These are phyloP conservation scores for Collybiopsis luxurians DNA, from an alignment of 768 basidiomycete genomes.

Conservation along the genomic window DNA sequence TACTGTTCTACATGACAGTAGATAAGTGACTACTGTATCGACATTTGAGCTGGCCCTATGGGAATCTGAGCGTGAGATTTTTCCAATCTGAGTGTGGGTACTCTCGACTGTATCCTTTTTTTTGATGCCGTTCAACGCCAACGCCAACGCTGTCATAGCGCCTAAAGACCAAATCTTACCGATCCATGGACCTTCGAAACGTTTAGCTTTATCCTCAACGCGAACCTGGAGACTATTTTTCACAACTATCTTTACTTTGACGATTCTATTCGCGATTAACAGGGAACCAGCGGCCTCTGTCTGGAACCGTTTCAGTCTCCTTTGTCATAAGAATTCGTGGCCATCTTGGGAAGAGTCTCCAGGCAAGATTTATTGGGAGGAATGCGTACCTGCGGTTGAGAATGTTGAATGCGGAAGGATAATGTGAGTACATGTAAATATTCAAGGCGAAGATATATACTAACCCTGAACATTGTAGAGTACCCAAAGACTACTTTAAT, in stretches of 20 bases:
- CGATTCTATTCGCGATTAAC: neutral
- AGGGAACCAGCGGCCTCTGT: too few relatives aligned
- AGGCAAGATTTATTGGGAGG: neutral
- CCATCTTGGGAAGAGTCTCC: neutral
- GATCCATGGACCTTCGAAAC: too few relatives aligned
- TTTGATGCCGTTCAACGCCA: too few relatives aligned
- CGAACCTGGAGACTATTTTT: neutral
- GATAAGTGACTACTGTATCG: too few relatives aligned
- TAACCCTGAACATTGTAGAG: slow-evolving; percentile 10
- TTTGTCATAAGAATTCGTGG: neutral
- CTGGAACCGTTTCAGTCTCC: neutral
- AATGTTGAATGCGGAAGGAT: slow-evolving; percentile 5
- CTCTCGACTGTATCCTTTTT: too few relatives aligned
- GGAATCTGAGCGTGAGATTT: neutral
- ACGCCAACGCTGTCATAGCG: too few relatives aligned
- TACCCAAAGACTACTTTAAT: slow-evolving; percentile 23
- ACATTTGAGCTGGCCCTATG: neutral
- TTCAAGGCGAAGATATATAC: neutral
- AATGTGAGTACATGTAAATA: neutral
- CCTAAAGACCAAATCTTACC: too few relatives aligned
- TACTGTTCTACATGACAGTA: too few relatives aligned
- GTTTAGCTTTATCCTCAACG: too few relatives aligned
- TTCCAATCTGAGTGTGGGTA: too few relatives aligned
- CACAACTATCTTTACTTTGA: neutral
- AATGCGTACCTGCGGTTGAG: slow-evolving; percentile 1